phyloP scores from a whole-genome alignment of 768 basidiomycete genomes.

The Podaxis sp. region DNA sequence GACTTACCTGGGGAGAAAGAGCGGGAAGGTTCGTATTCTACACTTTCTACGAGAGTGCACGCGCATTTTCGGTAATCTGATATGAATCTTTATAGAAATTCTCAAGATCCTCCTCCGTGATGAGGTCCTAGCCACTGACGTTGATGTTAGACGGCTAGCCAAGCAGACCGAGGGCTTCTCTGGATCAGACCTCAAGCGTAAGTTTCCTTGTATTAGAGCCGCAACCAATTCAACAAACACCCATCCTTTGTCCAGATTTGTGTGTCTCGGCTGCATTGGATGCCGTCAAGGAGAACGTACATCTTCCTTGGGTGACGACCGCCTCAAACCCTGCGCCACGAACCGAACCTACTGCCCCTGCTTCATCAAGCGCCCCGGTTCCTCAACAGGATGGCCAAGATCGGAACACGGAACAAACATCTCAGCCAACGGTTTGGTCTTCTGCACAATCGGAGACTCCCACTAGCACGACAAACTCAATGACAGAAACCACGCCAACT shows the following conservation, averaged over 20 bases:
- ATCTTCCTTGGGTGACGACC: constrained; percentile 70
- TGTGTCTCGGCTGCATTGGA: constrained; percentile 92
- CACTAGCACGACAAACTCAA: neutral
- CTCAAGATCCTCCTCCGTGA: constrained; percentile 84
- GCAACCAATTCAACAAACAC: constrained; percentile 2
- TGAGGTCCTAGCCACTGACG: constrained; percentile 64
- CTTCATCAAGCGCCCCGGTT: neutral
- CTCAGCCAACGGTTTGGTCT: constrained; percentile 5
- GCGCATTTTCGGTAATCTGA: neutral
- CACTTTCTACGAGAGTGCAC: constrained; percentile 2
- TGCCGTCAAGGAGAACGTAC: constrained; percentile 81
- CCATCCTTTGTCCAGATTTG: constrained; percentile 55
- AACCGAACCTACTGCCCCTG: neutral
- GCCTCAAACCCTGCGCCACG: neutral
- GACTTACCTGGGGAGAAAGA: constrained; percentile 88
- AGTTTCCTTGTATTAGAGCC: constrained; percentile 26
- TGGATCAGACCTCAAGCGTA: constrained; percentile 93
- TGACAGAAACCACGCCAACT: neutral
- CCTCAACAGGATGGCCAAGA: constrained; percentile 6
- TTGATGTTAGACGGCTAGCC: constrained; percentile 60
- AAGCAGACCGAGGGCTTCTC: constrained; percentile 84
- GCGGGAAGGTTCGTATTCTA: constrained; percentile 58
- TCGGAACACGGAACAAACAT: constrained; percentile 5
- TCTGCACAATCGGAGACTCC: neutral
- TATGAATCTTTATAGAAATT: constrained; percentile 56